Evolutionary conservation across 2,329 filamentous ascomycete species (phyloP).

Genomic region (Botrytis byssoidea): DNA sequence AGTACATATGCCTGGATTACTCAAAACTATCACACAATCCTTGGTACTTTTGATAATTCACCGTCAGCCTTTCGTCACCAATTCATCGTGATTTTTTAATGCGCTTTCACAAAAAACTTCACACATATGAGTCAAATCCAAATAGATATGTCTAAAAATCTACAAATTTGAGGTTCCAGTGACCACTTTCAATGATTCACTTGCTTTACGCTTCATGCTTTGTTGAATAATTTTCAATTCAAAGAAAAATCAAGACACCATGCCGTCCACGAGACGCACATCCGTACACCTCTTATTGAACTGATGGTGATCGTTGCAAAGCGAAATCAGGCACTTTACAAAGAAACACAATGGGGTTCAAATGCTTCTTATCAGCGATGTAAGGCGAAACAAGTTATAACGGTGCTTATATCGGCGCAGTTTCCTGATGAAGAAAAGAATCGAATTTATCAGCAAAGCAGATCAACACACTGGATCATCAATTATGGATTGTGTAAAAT

Average conservation of each 20-base stretch:
- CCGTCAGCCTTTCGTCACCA: not conserved
- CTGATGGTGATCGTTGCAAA: not conserved
- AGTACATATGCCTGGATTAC: not conserved
- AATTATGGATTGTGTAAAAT: slow-evolving; percentile 3
- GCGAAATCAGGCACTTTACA: not conserved
- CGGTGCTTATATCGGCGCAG: too few relatives aligned
- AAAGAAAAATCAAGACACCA: not conserved
- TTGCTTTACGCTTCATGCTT: not conserved
- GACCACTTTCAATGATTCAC: not conserved
- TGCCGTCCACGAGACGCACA: not conserved
- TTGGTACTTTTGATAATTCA: not conserved
- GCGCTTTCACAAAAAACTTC: not conserved
- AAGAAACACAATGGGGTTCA: not conserved
- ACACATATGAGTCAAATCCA: not conserved
- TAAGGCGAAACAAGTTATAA: not conserved
- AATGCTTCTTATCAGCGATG: not conserved
- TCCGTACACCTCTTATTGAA: not conserved
- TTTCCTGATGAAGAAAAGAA: not conserved
- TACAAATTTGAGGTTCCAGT: not conserved
- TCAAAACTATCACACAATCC: not conserved
- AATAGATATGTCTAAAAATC: not conserved
- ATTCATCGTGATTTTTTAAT: not conserved
- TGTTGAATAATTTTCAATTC: not conserved
- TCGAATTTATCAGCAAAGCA: not conserved
- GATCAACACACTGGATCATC: not conserved